phyloP scores from a whole-genome alignment of 257 asterid species.

The Handroanthus guayacan region DNA sequence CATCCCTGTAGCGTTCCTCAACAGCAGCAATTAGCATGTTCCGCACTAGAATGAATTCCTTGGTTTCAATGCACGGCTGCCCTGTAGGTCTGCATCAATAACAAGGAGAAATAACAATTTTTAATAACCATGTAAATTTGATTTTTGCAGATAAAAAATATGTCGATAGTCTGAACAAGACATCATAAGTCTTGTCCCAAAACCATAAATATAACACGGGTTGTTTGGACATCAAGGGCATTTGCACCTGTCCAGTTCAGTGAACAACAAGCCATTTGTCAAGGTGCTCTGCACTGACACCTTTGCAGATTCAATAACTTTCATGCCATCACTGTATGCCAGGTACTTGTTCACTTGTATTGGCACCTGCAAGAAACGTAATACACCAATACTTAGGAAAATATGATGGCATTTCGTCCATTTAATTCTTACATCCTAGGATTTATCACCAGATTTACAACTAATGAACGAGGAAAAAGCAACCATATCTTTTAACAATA shows the following conservation, averaged over 20 bases:
- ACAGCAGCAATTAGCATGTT: slow-evolving; percentile 70
- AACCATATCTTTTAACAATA: background rate
- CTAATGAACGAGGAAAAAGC: background rate
- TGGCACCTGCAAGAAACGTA: slow-evolving; percentile 50
- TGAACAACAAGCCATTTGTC: slow-evolving; percentile 43
- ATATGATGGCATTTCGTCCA: background rate
- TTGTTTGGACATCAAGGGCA: background rate
- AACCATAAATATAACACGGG: background rate
- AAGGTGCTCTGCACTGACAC: slow-evolving; percentile 38
- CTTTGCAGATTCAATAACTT: slow-evolving; percentile 53
- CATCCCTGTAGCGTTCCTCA: slow-evolving; percentile 70
- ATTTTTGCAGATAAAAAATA: background rate
- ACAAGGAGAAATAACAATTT: background rate
- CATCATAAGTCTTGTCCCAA: background rate
- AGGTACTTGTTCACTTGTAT: slow-evolving; percentile 66
- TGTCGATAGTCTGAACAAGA: background rate
- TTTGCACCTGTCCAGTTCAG: slow-evolving; percentile 60
- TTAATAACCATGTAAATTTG: background rate
- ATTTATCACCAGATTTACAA: background rate
- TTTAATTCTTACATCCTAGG: background rate
- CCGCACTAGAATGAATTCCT: slow-evolving; percentile 57
- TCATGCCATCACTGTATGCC: slow-evolving; percentile 63
- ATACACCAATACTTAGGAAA: background rate
- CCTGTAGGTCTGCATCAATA: slow-evolving; percentile 57
- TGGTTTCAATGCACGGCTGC: slow-evolving; percentile 62